phyloP scores from a whole-genome alignment of 1,139 yeast species.

The Geotrichum histeridarum region DNA sequence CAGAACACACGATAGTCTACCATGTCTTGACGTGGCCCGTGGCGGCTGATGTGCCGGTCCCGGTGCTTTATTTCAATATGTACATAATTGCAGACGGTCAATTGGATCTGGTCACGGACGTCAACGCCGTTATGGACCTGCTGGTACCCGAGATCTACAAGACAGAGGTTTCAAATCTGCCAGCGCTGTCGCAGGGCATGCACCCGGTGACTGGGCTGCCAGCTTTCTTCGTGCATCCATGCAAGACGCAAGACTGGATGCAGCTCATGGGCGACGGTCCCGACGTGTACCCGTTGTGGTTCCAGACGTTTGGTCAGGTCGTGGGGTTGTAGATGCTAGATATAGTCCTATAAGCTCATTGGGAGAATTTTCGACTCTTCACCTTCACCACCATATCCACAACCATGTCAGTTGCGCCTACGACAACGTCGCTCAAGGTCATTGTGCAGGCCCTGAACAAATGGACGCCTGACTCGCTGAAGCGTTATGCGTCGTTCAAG shows the following conservation, averaged over 20 bases:
- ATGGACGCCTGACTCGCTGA: slow-evolving; percentile 33
- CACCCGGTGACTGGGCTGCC: slow-evolving; percentile 36
- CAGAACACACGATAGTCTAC: slow-evolving; percentile 19
- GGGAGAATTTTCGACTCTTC: not conserved
- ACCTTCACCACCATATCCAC: slow-evolving; percentile 6
- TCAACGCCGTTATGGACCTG: slow-evolving; percentile 21
- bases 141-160: slow-evolving; percentile 19
- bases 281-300: slow-evolving; percentile 22
- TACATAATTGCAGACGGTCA: slow-evolving; percentile 15
- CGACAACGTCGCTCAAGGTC: slow-evolving; percentile 25
- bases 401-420: slow-evolving; percentile 15
- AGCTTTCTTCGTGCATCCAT: slow-evolving; percentile 39
- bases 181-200: slow-evolving; percentile 31
- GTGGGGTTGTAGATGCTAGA: slow-evolving; percentile 17
- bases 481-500: slow-evolving; percentile 35
- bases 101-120: slow-evolving; percentile 20
- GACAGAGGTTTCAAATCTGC: slow-evolving; percentile 1
- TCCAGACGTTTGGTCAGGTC: slow-evolving; percentile 28
- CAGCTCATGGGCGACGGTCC: slow-evolving; percentile 8
- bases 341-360: not conserved
- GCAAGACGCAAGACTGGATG: slow-evolving; percentile 33
- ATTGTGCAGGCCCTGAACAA: slow-evolving; percentile 22
- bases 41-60: slow-evolving; percentile 21
- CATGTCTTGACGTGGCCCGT: slow-evolving; percentile 32
- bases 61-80: slow-evolving; percentile 33